Percentiles rank a stretch among this genome's conserved stretches.
phyloP scores from a whole-genome alignment of 2,329 filamentous ascomycete genomes.

The Aplosporella prunicola region DNA sequence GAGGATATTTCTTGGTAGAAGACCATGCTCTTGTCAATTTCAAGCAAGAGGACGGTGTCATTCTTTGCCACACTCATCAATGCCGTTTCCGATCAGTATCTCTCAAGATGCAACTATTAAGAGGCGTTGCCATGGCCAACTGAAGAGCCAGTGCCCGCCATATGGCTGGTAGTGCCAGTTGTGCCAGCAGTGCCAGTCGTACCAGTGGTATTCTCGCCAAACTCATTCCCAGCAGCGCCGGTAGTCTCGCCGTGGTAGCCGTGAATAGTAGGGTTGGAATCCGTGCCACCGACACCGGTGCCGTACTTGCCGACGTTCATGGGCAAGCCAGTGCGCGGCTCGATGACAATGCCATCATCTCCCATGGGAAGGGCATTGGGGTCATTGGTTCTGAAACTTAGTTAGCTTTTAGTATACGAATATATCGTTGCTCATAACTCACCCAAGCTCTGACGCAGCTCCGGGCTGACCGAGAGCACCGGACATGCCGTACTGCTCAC shows the following conservation, averaged over 20 bases:
- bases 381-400: neutral
- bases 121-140: too few relatives aligned
- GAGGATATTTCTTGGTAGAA: too few relatives aligned
- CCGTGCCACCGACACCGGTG: conserved; percentile 26
- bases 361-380: conserved; percentile 11
- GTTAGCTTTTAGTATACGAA: too few relatives aligned
- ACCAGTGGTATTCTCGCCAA: neutral
- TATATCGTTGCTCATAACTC: too few relatives aligned
- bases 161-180: neutral
- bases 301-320: conserved; percentile 33
- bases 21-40: too few relatives aligned
- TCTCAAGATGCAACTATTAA: too few relatives aligned
- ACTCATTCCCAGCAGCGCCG: neutral
- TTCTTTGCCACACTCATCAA: too few relatives aligned
- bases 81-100: too few relatives aligned
- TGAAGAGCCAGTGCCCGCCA: neutral
- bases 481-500: conserved; percentile 7
- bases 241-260: conserved; percentile 16
- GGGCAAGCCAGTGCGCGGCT: conserved; percentile 32
- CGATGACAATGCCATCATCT: conserved; percentile 20
- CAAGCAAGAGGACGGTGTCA: too few relatives aligned
- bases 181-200: neutral
- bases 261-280: conserved; percentile 22
- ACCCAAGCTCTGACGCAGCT: neutral
- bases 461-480: neutral